Conservation (phyloP, 2,329 filamentous ascomycete genomes). For the Chrysoporthe cubensis region DNA sequence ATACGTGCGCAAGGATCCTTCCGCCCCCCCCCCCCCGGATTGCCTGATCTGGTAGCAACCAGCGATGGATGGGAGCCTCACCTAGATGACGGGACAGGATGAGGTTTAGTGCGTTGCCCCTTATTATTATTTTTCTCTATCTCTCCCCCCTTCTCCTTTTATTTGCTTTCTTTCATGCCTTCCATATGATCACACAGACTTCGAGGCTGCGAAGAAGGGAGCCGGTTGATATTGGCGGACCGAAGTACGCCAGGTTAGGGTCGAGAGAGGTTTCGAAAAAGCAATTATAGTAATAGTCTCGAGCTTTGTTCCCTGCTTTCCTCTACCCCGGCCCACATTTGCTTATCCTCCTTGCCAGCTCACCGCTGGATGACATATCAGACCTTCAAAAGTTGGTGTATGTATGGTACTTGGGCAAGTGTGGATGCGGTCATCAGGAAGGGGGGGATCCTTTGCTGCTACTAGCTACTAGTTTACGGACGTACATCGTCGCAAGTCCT, state of each 20-base stretch:
- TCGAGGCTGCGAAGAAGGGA: background rate
- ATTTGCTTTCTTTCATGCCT: background rate
- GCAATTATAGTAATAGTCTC: background rate
- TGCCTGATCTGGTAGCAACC: background rate
- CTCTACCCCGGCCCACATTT: slow-evolving; percentile 35
- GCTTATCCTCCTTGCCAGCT: slow-evolving; percentile 25
- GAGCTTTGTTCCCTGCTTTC: slow-evolving; percentile 17
- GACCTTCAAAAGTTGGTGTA: background rate
- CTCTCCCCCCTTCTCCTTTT: too few relatives aligned
- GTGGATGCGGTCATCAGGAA: background rate
- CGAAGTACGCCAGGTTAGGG: background rate
- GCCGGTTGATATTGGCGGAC: background rate
- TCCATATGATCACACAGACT: background rate
- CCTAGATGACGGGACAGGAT: background rate
- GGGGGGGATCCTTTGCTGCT: background rate
- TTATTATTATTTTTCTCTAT: background rate
- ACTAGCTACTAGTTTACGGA: background rate
- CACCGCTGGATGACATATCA: slow-evolving; percentile 3
- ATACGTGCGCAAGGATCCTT: background rate
- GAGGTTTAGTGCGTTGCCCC: background rate
- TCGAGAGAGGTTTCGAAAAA: background rate
- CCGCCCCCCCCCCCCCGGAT: background rate
- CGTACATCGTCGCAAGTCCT: too few relatives aligned
- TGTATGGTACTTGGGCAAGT: background rate
- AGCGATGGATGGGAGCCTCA: background rate